Conservation (phyloP, 805 yeast genomes). For the Starmerella bombi region DNA sequence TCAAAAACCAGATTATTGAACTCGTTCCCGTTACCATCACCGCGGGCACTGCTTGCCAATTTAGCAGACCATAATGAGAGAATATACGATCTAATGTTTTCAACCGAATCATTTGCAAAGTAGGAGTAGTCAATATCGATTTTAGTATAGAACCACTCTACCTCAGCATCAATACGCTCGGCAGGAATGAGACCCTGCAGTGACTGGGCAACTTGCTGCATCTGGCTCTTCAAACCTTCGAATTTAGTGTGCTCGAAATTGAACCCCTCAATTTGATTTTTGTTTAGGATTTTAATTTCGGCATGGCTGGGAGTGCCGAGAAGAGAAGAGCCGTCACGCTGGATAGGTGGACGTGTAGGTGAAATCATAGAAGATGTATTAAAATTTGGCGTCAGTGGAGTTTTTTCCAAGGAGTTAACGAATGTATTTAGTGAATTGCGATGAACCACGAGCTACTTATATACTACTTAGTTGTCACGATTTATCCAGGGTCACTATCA, state of each 20-base stretch:
- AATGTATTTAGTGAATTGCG: too few relatives aligned
- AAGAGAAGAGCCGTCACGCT: constrained; percentile 16
- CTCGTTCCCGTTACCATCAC: constrained; percentile 27
- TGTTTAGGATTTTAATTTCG: constrained; percentile 19
- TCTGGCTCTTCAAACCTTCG: constrained; percentile 67
- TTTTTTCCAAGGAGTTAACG: too few relatives aligned
- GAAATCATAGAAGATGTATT: constrained; percentile 2
- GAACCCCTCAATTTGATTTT: constrained; percentile 39
- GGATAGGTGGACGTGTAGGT: constrained; percentile 7
- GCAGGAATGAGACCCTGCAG: constrained; percentile 91
- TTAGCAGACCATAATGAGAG: constrained; percentile 86
- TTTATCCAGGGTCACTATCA: not conserved
- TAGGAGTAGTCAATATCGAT: constrained; percentile 87
- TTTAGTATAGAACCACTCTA: constrained; percentile 74
- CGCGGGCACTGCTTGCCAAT: constrained; percentile 67
- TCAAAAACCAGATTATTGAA: constrained; percentile 61
- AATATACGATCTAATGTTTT: constrained; percentile 69
- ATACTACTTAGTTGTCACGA: not conserved
- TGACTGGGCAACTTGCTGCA: constrained; percentile 64
- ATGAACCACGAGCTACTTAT: too few relatives aligned
- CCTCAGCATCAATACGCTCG: constrained; percentile 67
- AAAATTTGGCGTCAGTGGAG: too few relatives aligned
- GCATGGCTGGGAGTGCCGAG: constrained; percentile 23
- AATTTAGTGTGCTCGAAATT: constrained; percentile 47
- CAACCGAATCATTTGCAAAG: constrained; percentile 73